Evolutionary conservation across 306 rosid genomes (phyloP).

Genomic region (Quercus wislizeni): DNA sequence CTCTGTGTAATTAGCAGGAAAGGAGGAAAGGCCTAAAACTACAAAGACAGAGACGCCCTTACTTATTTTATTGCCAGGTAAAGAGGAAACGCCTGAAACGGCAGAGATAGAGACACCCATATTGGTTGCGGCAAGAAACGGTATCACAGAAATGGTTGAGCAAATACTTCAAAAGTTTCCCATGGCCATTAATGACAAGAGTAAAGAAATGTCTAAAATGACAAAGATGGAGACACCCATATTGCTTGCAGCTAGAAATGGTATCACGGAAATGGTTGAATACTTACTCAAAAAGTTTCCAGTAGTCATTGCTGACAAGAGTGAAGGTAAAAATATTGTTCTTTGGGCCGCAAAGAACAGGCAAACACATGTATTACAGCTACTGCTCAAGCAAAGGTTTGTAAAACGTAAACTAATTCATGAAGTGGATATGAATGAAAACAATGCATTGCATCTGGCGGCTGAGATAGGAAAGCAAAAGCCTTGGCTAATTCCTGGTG

Average conservation of each 20-base stretch:
- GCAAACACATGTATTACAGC: constrained; percentile 46
- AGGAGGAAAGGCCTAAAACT: not conserved
- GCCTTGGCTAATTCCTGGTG: constrained; percentile 60
- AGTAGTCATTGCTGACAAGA: constrained; percentile 45
- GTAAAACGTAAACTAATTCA: constrained; percentile 31
- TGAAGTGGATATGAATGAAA: constrained; percentile 45
- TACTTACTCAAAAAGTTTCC: constrained; percentile 41
- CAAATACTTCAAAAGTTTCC: too few species aligned
- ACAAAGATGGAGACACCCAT: constrained; percentile 32
- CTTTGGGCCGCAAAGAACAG: constrained; percentile 60
- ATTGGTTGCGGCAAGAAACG: too few species aligned
- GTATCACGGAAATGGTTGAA: constrained; percentile 53
- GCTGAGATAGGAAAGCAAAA: constrained; percentile 34
- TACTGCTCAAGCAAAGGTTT: constrained; percentile 16
- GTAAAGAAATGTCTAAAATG: too few species aligned
- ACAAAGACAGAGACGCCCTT: too few species aligned
- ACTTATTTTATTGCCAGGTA: too few species aligned
- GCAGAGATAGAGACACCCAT: too few species aligned
- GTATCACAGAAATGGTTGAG: too few species aligned
- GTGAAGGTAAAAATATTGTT: constrained; percentile 46
- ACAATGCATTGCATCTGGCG: constrained; percentile 62
- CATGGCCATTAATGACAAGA: too few species aligned
- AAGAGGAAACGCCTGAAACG: too few species aligned
- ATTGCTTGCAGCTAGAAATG: constrained; percentile 60
- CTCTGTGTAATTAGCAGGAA: not conserved